phyloP scores from a whole-genome alignment of 2,329 filamentous ascomycete genomes.

The Thielaviopsis ethacetica region DNA sequence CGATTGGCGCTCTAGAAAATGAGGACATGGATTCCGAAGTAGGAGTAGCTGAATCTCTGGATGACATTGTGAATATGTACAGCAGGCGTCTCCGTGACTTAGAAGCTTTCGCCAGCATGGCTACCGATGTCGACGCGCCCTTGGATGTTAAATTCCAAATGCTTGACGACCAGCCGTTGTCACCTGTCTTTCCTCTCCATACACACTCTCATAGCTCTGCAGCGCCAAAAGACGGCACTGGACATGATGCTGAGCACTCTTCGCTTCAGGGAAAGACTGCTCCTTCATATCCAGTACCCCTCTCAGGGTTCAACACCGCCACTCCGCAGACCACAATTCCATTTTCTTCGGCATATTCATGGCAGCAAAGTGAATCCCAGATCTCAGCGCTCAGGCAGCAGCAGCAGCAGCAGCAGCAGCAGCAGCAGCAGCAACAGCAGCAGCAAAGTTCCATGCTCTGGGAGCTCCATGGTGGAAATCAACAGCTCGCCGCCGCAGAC shows the following conservation, averaged over 20 bases:
- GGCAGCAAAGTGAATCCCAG: not conserved
- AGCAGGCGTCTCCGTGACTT: not conserved
- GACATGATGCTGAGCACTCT: not conserved
- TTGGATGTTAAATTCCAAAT: not conserved
- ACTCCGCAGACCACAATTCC: not conserved
- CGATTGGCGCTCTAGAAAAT: not conserved
- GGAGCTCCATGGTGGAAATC: not conserved
- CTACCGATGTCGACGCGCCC: too few relatives aligned
- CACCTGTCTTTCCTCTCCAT: not conserved
- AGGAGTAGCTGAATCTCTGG: not conserved
- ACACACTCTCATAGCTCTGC: not conserved
- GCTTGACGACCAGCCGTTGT: not conserved
- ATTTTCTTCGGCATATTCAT: not conserved
- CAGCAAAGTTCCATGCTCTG: too few relatives aligned
- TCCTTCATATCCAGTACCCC: not conserved
- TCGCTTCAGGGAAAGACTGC: not conserved
- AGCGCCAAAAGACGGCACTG: not conserved
- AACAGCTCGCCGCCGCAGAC: not conserved
- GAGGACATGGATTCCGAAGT: not conserved
- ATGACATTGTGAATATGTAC: not conserved
- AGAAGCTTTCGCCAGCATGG: too few relatives aligned
- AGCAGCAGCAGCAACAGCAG: too few relatives aligned
- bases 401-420: too few relatives aligned
- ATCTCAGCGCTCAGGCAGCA: too few relatives aligned
- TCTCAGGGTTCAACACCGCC: not conserved